phyloP scores from a whole-genome alignment of 805 yeast genomes.

The Kuraishia capsulata region DNA sequence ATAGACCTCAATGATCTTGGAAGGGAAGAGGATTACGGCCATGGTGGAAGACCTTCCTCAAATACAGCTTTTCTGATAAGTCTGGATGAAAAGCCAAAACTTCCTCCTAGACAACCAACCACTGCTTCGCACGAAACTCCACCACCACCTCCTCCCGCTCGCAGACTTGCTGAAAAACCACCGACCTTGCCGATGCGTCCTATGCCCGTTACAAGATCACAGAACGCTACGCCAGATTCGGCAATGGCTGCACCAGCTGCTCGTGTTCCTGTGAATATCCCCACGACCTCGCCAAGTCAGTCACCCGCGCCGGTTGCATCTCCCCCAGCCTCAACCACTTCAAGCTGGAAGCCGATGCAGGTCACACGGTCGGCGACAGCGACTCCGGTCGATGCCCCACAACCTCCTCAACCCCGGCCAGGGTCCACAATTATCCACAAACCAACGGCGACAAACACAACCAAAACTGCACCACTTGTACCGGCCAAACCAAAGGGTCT shows the following conservation, averaged over 20 bases:
- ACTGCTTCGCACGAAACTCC: background rate
- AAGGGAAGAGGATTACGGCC: constrained; percentile 5
- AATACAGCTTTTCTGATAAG: constrained; percentile 53
- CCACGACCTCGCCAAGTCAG: constrained; percentile 43
- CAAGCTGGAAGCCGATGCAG: constrained; percentile 1
- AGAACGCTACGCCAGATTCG: background rate
- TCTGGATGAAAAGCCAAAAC: background rate
- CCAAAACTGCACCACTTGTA: constrained; percentile 20
- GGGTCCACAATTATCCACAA: constrained; percentile 6
- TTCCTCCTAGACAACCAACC: constrained; percentile 1
- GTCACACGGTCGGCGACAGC: constrained; percentile 1
- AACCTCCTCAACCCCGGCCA: constrained; percentile 23
- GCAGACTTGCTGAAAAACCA: constrained; percentile 26
- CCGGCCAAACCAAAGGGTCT: constrained; percentile 20
- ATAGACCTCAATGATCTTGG: constrained; percentile 20
- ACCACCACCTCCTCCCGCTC: constrained; percentile 1
- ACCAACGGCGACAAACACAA: constrained; percentile 1
- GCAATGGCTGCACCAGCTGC: background rate
- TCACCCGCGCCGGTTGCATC: constrained; percentile 36
- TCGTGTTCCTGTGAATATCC: constrained; percentile 32
- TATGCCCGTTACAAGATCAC: constrained; percentile 19
- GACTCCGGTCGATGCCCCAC: constrained; percentile 4
- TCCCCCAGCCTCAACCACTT: constrained; percentile 15
- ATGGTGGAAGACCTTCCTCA: constrained; percentile 26
- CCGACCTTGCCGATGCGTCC: constrained; percentile 53